Base-by-base conservation (phyloP, 2,329 filamentous ascomycete genomes). In the Claviceps lovelessii region DNA sequence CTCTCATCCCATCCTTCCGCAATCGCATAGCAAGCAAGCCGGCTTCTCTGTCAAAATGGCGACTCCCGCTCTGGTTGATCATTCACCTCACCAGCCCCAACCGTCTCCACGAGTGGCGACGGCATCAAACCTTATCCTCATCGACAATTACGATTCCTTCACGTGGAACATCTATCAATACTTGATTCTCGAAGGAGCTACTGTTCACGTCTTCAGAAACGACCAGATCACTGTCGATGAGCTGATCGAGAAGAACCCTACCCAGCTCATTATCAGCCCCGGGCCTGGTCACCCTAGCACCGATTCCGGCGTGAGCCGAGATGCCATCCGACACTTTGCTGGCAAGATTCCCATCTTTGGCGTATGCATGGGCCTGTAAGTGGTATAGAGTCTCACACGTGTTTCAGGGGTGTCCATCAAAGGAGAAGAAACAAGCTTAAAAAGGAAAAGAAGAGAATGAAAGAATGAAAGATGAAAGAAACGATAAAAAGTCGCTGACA, bases 151-250 rank as follows among this genome's bases (percentile, higher is more conserved):
- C 71, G 93, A 98, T 71, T 97, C 93, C 4, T 98, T 98, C 70
- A 96, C 91, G 56, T 98, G 90, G 89, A 98, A 98, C 67, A 89
- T 98, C 56, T 98, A 97, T 70, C 94, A 98, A 70, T 98, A 98
- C 65, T 82, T 98, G 1, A 86, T 91, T 7, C 83, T 98, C n/a
- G 93, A 97, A 69, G 93, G 93, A 37, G 93, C 94, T 33, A 86
- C 76, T 1, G 93, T 96, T 52, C 88, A 85, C 4, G 93, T 98
- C 23, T 87, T 84, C 71, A 83, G 93, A 63, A 98, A 98, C 67
- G 91, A 98, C 71, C 83, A 95, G 69, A 84, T 97, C 61, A 85
- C 85, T 0, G 71, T 98, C 5, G 83, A 95, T 11, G 85, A 95
- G 62, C 76, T 98, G 59, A 83, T 93, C 58, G 79, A 82, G 13